Evolutionary conservation across 2,329 filamentous ascomycete genomes (phyloP), one percentile per base, ranked within the genome.

Genomic region (Nannizziopsis arthrosporioides): DNA sequence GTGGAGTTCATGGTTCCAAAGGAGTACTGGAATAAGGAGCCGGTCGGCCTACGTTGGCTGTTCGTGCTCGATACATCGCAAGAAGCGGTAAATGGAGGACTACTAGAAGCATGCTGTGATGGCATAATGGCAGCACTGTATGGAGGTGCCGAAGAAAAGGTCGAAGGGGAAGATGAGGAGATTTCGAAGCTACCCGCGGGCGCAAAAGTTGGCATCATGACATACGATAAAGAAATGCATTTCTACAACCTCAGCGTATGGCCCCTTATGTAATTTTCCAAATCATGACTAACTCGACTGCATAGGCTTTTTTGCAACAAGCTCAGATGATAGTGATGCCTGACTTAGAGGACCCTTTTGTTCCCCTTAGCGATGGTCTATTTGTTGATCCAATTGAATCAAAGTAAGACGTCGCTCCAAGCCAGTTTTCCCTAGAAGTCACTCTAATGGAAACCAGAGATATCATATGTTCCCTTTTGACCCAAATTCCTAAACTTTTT

Each of bases 301-400:
- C 14, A 35, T 63, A 86, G 81, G 68, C 87, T 34, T 76, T 76
- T 36, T 72, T 95, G 37, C 83, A 92, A 48, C 81, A 88, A 67
- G 87, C 92, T 8, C 92, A 98, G 62, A 95, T 98, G 87, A 80
- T 98, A 73, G 89, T 98, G 44, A 94, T 98, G 86, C 85, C 92
- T 2, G 92, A 98, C 62, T 77, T 98, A 42, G 89, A 96, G 59
- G 92, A 98, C 56, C 92, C 92, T 0, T 98, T 98, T 63, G 81
- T 96, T 12, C 89, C 92, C 2, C 73, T 98, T 14, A 87, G 85
- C 54, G 85, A 94, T 50, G 89, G 90, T 12, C 74, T 98, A 8
- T 96, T 96, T 63, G 90, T 96, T 12, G 90, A 98, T 64, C 88
- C 92, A 1, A 82, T 88, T 57, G 86, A 94, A 64, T 92, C 87